These are phyloP conservation scores for Boletus barrowsii DNA, from an alignment of 768 basidiomycete species.

Conservation along the genomic window DNA sequence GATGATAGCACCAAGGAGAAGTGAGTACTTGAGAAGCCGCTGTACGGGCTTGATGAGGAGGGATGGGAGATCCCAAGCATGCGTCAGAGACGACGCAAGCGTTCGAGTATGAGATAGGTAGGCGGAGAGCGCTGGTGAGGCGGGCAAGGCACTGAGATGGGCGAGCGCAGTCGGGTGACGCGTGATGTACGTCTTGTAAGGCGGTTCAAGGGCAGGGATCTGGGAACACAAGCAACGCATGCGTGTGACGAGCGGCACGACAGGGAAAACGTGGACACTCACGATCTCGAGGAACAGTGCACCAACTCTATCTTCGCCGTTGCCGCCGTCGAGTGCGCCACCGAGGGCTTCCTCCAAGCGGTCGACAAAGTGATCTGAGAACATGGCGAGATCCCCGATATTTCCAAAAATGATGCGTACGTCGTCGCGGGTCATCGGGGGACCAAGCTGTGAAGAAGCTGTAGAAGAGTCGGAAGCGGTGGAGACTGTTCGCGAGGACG, in stretches of 20 bases:
- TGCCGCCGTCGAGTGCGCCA: conserved; percentile 55
- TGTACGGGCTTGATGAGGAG: conserved; percentile 98
- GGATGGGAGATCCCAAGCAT: conserved; percentile 91
- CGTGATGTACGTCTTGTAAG: conserved; percentile 80
- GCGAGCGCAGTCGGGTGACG: conserved; percentile 72
- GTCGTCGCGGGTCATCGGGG: conserved; percentile 73
- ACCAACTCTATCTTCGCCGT: conserved; percentile 69
- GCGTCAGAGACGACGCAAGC: conserved; percentile 67
- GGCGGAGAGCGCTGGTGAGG: conserved; percentile 46
- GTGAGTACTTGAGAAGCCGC: conserved; percentile 89
- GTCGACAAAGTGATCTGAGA: conserved; percentile 65
- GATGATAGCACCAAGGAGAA: conserved; percentile 75
- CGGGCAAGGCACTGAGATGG: conserved; percentile 51
- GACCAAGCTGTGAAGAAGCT: conserved; percentile 45
- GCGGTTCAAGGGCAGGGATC: conserved; percentile 68
- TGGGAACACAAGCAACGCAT: conserved; percentile 24
- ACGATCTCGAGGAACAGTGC: conserved; percentile 67
- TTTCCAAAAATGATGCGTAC: conserved; percentile 73
- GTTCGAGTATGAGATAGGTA: conserved; percentile 68
- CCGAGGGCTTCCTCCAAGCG: conserved; percentile 67
- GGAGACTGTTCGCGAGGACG: conserved; percentile 39
- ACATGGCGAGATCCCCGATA: conserved; percentile 67
- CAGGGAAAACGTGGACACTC: conserved; percentile 29
- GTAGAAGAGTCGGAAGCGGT: conserved; percentile 49
- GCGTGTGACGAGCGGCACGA: not conserved